Evolutionary conservation across 805 yeast genomes (phyloP).

Genomic region (Lipomyces orientalis): DNA sequence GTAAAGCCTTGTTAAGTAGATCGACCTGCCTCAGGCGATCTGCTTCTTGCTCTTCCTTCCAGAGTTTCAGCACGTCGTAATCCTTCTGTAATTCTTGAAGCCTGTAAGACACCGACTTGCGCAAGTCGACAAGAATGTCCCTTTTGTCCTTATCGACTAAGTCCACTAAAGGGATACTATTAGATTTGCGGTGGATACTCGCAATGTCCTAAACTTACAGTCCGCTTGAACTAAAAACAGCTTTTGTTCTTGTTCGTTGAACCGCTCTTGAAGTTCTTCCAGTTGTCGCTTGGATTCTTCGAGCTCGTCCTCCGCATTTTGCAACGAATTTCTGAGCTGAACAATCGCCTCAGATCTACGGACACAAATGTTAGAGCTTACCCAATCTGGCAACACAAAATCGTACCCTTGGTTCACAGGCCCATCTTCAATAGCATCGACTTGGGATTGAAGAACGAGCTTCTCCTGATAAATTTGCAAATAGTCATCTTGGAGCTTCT

Average conservation of each 20-base stretch:
- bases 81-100: constrained; percentile 20
- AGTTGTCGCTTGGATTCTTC: constrained; percentile 2
- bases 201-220: constrained; percentile 8
- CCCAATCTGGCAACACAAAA: background rate
- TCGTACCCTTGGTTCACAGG: constrained; percentile 3
- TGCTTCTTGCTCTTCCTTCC: constrained; percentile 12
- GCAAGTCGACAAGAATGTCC: constrained; percentile 14
- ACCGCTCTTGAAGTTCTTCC: constrained; percentile 1
- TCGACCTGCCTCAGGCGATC: constrained; percentile 15
- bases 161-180: constrained; percentile 6
- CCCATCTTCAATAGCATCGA: constrained; percentile 21
- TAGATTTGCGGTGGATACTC: background rate
- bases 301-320: constrained; percentile 7
- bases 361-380: background rate
- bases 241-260: constrained; percentile 9
- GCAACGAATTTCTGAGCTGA: constrained; percentile 6
- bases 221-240: constrained; percentile 12
- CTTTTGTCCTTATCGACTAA: constrained; percentile 28
- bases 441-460: constrained; percentile 19
- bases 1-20: constrained; percentile 16
- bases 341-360: background rate
- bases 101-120: constrained; percentile 16
- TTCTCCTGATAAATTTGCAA: constrained; percentile 27
- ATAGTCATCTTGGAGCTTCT: constrained; percentile 25
- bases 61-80: constrained; percentile 11